Evolutionary conservation across 2,329 filamentous ascomycete species (phyloP).

Genomic region (Alternaria rosae): DNA sequence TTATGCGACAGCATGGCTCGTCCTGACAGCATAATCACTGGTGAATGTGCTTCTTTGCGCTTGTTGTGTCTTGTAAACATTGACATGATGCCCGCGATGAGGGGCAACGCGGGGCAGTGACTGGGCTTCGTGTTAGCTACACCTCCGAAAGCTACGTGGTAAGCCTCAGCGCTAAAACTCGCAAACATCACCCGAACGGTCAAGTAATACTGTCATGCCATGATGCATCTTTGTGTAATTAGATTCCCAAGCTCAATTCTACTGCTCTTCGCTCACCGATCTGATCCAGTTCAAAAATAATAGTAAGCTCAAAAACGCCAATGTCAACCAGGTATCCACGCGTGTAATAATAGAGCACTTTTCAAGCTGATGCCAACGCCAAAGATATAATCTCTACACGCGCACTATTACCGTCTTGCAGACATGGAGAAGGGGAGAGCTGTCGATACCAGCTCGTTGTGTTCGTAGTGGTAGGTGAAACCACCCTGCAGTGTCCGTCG

Average conservation of each 20-base stretch:
- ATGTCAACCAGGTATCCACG: conserved; percentile 12
- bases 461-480: conserved; percentile 47
- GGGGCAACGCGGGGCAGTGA: conserved; percentile 41
- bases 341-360: conserved; percentile 2
- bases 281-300: not conserved
- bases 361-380: not conserved
- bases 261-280: not conserved
- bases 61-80: conserved; percentile 18
- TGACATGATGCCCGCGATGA: conserved; percentile 17
- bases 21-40: not conserved
- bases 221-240: not conserved
- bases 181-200: not conserved
- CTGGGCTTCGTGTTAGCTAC: not conserved
- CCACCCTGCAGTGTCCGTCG: conserved; percentile 64
- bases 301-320: conserved; percentile 9
- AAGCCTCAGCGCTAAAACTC: not conserved
- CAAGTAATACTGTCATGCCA: not conserved
- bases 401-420: conserved; percentile 17
- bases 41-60: not conserved
- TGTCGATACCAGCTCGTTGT: conserved; percentile 46
- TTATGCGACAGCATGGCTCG: not conserved
- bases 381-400: not conserved
- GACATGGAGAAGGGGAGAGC: conserved; percentile 43
- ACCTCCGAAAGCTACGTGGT: not conserved
- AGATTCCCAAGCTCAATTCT: not conserved